Conservation (phyloP, 1,139 yeast species). For the Kodamaea anthophila region DNA sequence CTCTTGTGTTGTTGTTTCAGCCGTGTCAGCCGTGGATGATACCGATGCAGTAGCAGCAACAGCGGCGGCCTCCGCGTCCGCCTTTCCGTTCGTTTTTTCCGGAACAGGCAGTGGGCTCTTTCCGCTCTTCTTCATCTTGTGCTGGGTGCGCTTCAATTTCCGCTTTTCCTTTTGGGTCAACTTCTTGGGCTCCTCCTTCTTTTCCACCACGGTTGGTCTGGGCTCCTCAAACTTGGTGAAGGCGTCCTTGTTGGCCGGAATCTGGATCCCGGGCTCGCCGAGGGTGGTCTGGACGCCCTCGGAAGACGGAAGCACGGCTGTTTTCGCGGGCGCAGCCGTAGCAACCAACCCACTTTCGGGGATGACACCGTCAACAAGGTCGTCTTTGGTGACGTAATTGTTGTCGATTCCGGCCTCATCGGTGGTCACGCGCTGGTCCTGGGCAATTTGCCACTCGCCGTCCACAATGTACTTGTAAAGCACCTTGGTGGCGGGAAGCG, state of each 20-base stretch:
- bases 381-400: conserved; percentile 46
- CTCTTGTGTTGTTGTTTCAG: too few relatives aligned
- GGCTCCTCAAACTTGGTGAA: conserved; percentile 35
- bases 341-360: conserved; percentile 43
- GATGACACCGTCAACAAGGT: conserved; percentile 20
- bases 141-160: conserved; percentile 43
- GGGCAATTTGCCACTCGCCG: conserved; percentile 58
- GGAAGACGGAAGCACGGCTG: conserved; percentile 53
- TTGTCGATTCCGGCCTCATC: conserved; percentile 56
- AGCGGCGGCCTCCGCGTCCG: too few relatives aligned
- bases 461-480: conserved; percentile 71
- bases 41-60: conserved; percentile 10
- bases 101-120: conserved; percentile 9
- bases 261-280: conserved; percentile 55
- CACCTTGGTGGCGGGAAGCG: conserved; percentile 39
- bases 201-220: conserved; percentile 26
- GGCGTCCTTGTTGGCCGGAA: conserved; percentile 35
- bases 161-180: conserved; percentile 37
- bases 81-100: too few relatives aligned
- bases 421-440: conserved; percentile 36
- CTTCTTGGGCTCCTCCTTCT: too few relatives aligned
- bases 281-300: conserved; percentile 42
- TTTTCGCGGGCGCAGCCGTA: conserved; percentile 21
- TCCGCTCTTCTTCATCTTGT: conserved; percentile 39
- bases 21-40: conserved; percentile 8